Conservation (phyloP, 441 rosid genomes). For the Euphorbia celastroides region DNA sequence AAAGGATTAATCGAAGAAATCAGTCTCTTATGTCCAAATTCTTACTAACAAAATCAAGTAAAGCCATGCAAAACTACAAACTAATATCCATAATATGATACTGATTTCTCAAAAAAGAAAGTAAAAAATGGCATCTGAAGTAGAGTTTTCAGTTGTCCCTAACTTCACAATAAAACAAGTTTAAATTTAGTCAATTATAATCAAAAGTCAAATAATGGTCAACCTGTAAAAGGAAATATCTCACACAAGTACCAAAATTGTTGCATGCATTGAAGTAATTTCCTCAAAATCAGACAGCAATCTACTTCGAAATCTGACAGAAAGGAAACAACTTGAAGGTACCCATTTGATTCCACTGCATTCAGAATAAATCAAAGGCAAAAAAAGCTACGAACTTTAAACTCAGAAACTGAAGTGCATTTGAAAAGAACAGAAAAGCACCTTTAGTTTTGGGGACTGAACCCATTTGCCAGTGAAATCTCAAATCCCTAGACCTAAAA, state of each 20-base stretch:
- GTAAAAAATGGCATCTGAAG: no score
- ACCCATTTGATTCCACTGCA: background rate
- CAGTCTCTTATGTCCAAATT: background rate
- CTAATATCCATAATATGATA: background rate
- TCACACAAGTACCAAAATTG: background rate
- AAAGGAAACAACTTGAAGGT: background rate
- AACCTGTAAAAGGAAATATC: slow-evolving; percentile 40
- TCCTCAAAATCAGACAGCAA: background rate
- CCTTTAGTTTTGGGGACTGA: slow-evolving; percentile 11
- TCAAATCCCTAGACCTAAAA: slow-evolving; percentile 11
- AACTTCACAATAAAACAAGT: no score
- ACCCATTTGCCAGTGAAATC: slow-evolving; percentile 22
- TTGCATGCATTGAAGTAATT: background rate
- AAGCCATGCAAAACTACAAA: background rate
- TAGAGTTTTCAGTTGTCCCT: no score
- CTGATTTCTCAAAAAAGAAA: background rate
- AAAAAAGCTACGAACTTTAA: background rate
- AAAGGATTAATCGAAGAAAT: slow-evolving; percentile 12
- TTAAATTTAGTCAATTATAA: no score
- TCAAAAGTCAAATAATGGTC: no score
- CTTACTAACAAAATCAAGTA: background rate
- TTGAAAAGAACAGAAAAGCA: background rate
- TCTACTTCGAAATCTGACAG: no score
- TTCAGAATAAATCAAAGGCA: background rate
- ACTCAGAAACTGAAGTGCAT: background rate